Evolutionary conservation across 2,329 filamentous ascomycete species (phyloP).

Genomic region (Beauveria australis): DNA sequence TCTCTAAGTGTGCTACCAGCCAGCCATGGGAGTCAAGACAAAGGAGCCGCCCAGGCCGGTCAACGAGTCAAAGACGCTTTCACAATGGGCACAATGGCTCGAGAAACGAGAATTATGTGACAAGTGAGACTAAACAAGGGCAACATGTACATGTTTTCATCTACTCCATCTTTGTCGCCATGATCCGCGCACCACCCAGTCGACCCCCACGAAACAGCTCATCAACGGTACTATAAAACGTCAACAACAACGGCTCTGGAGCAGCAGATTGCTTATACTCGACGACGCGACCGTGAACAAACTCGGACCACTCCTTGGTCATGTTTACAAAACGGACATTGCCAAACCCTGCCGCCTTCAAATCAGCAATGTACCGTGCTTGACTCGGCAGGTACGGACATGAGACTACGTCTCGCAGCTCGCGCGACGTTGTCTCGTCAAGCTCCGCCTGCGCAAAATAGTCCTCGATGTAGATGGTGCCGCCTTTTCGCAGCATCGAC

Average conservation of each 20-base stretch:
- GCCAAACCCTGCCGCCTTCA: slow-evolving; percentile 14
- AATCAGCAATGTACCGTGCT: slow-evolving; percentile 11
- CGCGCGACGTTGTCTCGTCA: not conserved
- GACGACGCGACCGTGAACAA: slow-evolving; percentile 13
- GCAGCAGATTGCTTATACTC: slow-evolving; percentile 9
- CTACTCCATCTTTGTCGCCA: not conserved
- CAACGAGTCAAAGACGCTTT: not conserved
- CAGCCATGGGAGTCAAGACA: not conserved
- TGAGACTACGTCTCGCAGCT: slow-evolving; percentile 13
- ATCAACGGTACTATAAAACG: slow-evolving; percentile 15
- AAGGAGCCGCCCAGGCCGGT: not conserved
- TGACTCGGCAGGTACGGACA: slow-evolving; percentile 14
- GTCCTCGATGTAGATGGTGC: slow-evolving; percentile 17
- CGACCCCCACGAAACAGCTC: slow-evolving; percentile 11
- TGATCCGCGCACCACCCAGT: slow-evolving; percentile 14
- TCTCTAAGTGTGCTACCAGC: too few relatives aligned
- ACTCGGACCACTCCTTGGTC: slow-evolving; percentile 14
- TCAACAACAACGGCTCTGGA: slow-evolving; percentile 9
- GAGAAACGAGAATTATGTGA: not conserved
- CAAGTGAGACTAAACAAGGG: not conserved
- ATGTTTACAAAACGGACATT: slow-evolving; percentile 14
- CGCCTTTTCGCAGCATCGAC: slow-evolving; percentile 10
- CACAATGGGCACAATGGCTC: not conserved
- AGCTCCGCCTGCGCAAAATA: slow-evolving; percentile 13
- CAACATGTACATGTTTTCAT: not conserved